Conservation (phyloP, 106 monocot species). For the Triglochin maritima region DNA sequence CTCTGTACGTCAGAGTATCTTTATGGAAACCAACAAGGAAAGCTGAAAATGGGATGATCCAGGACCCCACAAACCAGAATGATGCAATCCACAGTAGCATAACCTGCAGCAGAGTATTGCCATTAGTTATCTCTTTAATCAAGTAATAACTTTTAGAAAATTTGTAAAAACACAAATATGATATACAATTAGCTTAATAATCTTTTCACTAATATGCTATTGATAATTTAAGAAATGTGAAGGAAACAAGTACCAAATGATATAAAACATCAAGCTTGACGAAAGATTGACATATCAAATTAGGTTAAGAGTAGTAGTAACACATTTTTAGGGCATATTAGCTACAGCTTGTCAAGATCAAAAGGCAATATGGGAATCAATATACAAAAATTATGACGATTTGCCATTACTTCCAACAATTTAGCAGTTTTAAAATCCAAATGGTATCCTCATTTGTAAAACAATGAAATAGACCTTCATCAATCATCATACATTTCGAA, state of each 20-base stretch:
- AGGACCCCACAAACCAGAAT: conserved; percentile 72
- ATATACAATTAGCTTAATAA: too few relatives aligned
- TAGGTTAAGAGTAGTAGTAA: too few relatives aligned
- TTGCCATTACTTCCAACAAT: background rate
- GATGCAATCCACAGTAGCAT: conserved; percentile 64
- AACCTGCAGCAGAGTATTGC: conserved; percentile 25
- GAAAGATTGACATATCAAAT: too few relatives aligned
- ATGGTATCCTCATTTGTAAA: background rate
- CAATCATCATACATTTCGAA: background rate
- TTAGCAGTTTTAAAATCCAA: background rate
- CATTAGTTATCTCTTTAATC: background rate
- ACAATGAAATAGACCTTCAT: background rate
- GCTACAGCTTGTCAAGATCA: too few relatives aligned
- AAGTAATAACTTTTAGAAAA: background rate
- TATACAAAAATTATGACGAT: too few relatives aligned
- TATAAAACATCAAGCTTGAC: too few relatives aligned
- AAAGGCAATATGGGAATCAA: too few relatives aligned
- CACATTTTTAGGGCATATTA: too few relatives aligned
- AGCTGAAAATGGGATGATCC: conserved; percentile 63
- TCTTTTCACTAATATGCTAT: background rate
- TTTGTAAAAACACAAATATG: background rate
- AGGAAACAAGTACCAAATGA: background rate
- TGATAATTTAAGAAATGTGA: background rate
- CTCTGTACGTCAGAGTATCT: conserved; percentile 48
- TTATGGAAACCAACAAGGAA: conserved; percentile 50